Evolutionary conservation across 2,329 filamentous ascomycete species (phyloP), one percentile per base, ranked within the genome.

Genomic region (Sporothrix brasiliensis): DNA sequence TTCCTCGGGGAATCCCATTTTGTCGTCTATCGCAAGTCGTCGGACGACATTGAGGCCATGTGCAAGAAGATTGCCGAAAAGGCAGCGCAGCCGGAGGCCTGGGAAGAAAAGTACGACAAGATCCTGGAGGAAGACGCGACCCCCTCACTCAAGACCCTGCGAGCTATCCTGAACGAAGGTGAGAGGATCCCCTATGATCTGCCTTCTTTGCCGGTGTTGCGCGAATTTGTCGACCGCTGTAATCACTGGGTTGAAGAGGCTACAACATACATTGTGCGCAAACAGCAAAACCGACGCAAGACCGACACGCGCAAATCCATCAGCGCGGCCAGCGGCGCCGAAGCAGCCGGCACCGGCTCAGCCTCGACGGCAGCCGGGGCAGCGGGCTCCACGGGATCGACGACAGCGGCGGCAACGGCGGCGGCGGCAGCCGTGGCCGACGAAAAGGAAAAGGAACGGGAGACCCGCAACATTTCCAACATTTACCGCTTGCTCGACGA

Each of bases 201-300:
- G 73, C 89, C 90, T 74, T 94, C 93, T 73, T 86, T 99, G 73
- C 87, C 91, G 76, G 88, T 92, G 75, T 86, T 99, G 75, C 91
- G 89, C 80, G 88, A 90, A 74, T 99, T 97, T 82, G 95, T 99
- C 79, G 93, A 97, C 76, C 91, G 92, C 77, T 98, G 95, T 83
- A 96, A 97, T 80, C 93, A 97, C 78, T 97, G 96, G 92, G 93
- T 97, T 73, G 95, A 98, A 77, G 94, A 98, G 81, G 95, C 95
- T 74, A 95, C 92, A 77, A 94, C 92, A 78, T 99, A 96, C 83
- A 97, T 94, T 77, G 94, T 95, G 71, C 92, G 95, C 75, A 99
- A 99, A 83, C 94, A 97, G 82, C 94, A 97, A 81, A 97, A 96
- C 77, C 91, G 95, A 73, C 92, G 94, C 73, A 98, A 98, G 81